A percentile compares a stretch with the other conserved stretches of the same genome.
phyloP scores from a whole-genome alignment of 2,329 filamentous ascomycete genomes.

The Xylogone sp. region DNA sequence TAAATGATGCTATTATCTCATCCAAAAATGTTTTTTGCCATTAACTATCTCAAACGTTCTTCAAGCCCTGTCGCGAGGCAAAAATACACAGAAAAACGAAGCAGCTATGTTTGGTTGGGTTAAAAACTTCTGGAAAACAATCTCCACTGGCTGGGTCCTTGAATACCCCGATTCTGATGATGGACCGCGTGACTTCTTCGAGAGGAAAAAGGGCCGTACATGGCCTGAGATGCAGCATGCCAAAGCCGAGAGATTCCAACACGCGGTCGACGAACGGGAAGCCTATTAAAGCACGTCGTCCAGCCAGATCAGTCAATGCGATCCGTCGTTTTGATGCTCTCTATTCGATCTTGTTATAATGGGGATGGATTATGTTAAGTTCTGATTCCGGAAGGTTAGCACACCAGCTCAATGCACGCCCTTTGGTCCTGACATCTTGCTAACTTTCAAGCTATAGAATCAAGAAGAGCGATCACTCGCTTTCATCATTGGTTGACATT shows the following conservation, averaged over 20 bases:
- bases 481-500: too few species aligned
- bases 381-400: too few species aligned
- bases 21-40: background rate
- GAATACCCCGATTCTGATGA: conserved; percentile 15
- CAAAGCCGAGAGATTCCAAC: background rate
- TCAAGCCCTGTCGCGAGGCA: background rate
- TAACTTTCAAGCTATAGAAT: too few species aligned
- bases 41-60: background rate
- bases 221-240: background rate
- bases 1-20: background rate
- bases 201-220: conserved; percentile 5
- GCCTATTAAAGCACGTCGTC: background rate
- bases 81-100: background rate
- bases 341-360: too few species aligned
- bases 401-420: too few species aligned
- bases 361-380: too few species aligned
- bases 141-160: conserved; percentile 18
- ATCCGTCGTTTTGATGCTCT: too few species aligned
- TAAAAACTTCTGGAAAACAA: conserved; percentile 15
- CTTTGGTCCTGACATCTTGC: too few species aligned
- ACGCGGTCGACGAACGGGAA: background rate
- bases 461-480: too few species aligned
- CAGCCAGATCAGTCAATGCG: background rate
- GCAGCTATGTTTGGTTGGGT: background rate
- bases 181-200: conserved; percentile 19